Conservation (phyloP, 1,139 yeast species). For the Eremothecium sinecaudum region DNA sequence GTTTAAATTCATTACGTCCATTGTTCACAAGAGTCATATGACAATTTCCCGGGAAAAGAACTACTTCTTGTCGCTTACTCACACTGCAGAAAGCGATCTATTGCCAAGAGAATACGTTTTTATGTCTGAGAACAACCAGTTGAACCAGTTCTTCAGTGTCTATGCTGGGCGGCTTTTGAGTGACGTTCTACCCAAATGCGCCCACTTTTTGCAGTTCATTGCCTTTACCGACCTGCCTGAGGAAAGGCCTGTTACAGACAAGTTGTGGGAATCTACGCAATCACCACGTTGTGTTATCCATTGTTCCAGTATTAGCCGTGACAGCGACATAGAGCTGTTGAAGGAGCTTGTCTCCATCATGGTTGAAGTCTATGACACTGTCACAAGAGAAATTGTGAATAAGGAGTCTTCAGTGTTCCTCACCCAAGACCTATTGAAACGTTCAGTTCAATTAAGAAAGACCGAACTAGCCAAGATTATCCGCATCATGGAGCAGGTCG, state of each 20-base stretch:
- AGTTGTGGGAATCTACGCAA: conserved; percentile 40
- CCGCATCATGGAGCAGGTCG: conserved; percentile 48
- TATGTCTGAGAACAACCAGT: conserved; percentile 83
- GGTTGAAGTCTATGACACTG: conserved; percentile 34
- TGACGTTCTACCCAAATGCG: conserved; percentile 42
- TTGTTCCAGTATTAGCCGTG: conserved; percentile 18
- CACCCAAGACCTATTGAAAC: conserved; percentile 57
- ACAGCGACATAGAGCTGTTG: conserved; percentile 20
- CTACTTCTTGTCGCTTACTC: conserved; percentile 78
- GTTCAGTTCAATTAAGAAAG: conserved; percentile 50
- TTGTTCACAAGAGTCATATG: conserved; percentile 83
- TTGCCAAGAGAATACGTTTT: conserved; percentile 71
- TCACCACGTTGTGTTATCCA: conserved; percentile 37
- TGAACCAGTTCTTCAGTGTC: conserved; percentile 56
- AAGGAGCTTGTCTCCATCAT: conserved; percentile 29
- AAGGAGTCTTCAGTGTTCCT: conserved; percentile 19
- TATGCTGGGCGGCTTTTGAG: conserved; percentile 36
- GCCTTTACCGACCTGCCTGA: conserved; percentile 77
- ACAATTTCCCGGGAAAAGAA: conserved; percentile 62
- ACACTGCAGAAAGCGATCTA: conserved; percentile 56
- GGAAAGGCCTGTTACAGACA: conserved; percentile 49
- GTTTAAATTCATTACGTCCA: conserved; percentile 62
- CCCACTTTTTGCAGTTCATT: conserved; percentile 49
- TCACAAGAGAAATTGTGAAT: conserved; percentile 34
- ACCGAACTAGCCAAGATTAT: conserved; percentile 39